Evolutionary conservation across 1,284 basidiomycete genomes (phyloP), one percentile per base, ranked within the genome.

Genomic region (Agroathelia rolfsii): DNA sequence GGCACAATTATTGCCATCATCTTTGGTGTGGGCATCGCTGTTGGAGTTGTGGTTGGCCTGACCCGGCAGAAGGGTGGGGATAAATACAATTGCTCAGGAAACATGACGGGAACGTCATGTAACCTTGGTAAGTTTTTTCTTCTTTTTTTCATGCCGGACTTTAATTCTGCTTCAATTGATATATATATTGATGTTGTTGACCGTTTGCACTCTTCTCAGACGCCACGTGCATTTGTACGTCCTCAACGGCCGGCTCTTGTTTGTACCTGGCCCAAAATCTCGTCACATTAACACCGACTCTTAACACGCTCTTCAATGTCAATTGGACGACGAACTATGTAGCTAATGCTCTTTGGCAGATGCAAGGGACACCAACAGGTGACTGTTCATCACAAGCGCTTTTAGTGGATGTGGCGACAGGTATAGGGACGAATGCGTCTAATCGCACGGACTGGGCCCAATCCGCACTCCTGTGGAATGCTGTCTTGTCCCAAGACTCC

Each of bases 221-320:
- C 54, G 62, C 74, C 3, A 70, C 72, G 0, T 80, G 76, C 46
- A 58, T 69, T 21, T 80, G 76, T 42, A 69, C 71, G 5, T 62
- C 67, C 1, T 50, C 51, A 7, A 36, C 42, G n/a, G 34, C 53
- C 3, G 56, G 55, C 10, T 57, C 55, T 37, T 78, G 75, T 43
- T 61, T 67, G 27, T 60, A 59, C n/a, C 50, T 80, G 4, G 74
- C 76, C 0, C 59, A 66, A 42, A 64, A 56, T 34, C 44, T 79
- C 22, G 44, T 70, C 30, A 49, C 61, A 33, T 53, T 76, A 13
- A 48, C 71, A 6, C 67, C 72, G 6, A 51, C 51, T 3, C 46
- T 73, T 33, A 76, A 76, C 48, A 42, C 48, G n/a, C 39, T 59
- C 16, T 74, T 78, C 41, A 45, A 48, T 23, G 53, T 56, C n/a